Percentiles rank a stretch among this genome's conserved stretches.
These are phyloP conservation scores for Mollisiaceae sp. DNA, from an alignment of 2,329 filamentous ascomycete species.

Conservation along the genomic window DNA sequence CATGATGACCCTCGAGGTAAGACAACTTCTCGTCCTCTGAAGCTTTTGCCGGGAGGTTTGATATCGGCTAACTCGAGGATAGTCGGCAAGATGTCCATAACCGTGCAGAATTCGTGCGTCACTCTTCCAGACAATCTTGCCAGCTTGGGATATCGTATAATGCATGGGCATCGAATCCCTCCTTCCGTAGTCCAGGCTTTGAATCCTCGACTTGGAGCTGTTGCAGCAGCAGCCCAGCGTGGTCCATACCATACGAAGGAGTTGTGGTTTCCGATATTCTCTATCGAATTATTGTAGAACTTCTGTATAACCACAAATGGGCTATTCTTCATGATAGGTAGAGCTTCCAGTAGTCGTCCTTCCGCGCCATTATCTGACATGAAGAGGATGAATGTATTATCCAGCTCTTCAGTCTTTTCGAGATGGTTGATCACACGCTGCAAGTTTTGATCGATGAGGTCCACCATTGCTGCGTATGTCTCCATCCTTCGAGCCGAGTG, in stretches of 20 bases:
- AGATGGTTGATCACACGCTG: constrained; percentile 60
- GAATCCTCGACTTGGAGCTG: constrained; percentile 52
- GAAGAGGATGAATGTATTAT: constrained; percentile 69
- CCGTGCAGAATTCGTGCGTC: constrained; percentile 41
- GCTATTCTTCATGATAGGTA: constrained; percentile 52
- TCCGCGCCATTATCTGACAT: constrained; percentile 68
- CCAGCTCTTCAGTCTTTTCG: constrained; percentile 59
- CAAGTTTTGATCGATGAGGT: constrained; percentile 62
- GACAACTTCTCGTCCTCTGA: background rate
- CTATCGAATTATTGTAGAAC: constrained; percentile 62
- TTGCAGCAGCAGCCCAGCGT: constrained; percentile 59
- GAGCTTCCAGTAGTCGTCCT: constrained; percentile 62
- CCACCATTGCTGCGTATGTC: constrained; percentile 56
- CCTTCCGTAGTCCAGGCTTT: constrained; percentile 46
- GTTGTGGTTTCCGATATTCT: constrained; percentile 61
- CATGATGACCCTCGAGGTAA: background rate
- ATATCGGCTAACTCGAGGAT: background rate
- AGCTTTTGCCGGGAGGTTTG: background rate
- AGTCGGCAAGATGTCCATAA: constrained; percentile 39
- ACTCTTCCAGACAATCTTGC: background rate
- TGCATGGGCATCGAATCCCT: constrained; percentile 46
- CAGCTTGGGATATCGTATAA: constrained; percentile 42
- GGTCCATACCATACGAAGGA: constrained; percentile 67
- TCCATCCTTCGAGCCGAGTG: constrained; percentile 44
- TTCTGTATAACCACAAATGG: constrained; percentile 44